Evolutionary conservation across 805 yeast species (phyloP), one percentile per base, ranked within the genome.

Genomic region (Naumovozyma baii): DNA sequence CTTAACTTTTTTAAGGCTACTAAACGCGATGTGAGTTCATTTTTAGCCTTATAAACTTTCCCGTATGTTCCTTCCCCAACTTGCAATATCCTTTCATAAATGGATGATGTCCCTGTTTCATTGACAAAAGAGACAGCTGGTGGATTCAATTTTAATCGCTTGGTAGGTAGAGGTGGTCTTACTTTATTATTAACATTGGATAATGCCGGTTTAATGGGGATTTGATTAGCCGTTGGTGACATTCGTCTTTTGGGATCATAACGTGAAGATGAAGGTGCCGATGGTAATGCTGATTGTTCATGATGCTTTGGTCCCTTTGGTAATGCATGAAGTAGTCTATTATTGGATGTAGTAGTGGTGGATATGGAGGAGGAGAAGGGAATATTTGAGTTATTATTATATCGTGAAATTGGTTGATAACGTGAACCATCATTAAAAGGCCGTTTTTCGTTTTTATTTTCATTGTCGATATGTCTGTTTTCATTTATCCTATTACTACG

Each of bases 21-120:
- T 47, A 72, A 64, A 42, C 74, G 77, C 2, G 74, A 70, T 0
- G 95, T 84, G 4, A 74, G 65, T 13, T 64, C 63, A 57, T 92
- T 87, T 36, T 67, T 69, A 0, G 96, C 95, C 38, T 60, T 60
- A 43, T 55, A 60, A 15, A 60, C 64, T 49, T 59, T 60, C 15
- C 98, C 98, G 59, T 92, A 92, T 0, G 97, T 92, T 8, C 98
- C 98, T 62, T 92, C 97, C n/a, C 98, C 98, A 4, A 92, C 97
- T 56, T 92, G 97, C 31, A 75, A 71, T 1, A 84, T 75, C 39
- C 88, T 68, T 47, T 80, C 80, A 58, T 82, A 86, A 2, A 66
- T 51, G 3, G 62, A 55, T 5, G 48, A 38, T 3, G 46, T 39
- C 19, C 54, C 46, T 28, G 43, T 43, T 28, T 49, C 50, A 12